Evolutionary conservation across 2,329 filamentous ascomycete genomes (phyloP), one percentile per base, ranked within the genome.

Genomic region (Sporothrix luriei): DNA sequence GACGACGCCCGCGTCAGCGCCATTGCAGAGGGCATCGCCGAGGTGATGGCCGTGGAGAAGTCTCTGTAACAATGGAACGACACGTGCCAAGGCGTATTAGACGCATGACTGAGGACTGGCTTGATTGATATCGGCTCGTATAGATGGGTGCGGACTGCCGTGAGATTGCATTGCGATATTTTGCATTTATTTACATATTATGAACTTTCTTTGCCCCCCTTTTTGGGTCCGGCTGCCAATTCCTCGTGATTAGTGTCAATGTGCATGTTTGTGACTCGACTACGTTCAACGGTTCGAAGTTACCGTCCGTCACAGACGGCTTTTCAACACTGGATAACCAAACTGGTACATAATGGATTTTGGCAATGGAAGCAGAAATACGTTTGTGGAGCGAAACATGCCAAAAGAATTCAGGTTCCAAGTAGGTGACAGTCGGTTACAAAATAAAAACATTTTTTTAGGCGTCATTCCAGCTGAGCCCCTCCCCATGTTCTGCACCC

Each of bases 1-100:
- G 84, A 86, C 52, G 79, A 87, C 75, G 87, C 85, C 51, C 83
- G 82, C 75, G 82, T 85, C 21, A 78, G 79, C 57, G 79, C 78
- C 4, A 86, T 89, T 67, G 81, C 82, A 73, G 84, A 87, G 69
- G 86, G 86, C 2, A 83, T 87, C 66, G 79, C 78, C 72, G 89
- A 91, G 77, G 85, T 86, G 13, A 90, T 91, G 87, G 85, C 88
- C 71, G 78, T 91, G 64, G 89, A 91, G 81, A 83, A 81, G 76
- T 80, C 81, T 26, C 76, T 87, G 73, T 86, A 76, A 69, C 21
- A 10, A 33, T 1, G 33, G 7, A 54, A 26, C 14, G 33, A 38
- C 16, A 24, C 16, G 29, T 21, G 10, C 11, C 38, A 49, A 43
- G 33, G 57, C 29, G 65, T 29, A 16, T 61, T 61, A 61, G 65